These are phyloP conservation scores for Termitomyces sp. DNA, from an alignment of 768 basidiomycete species.

Conservation along the genomic window DNA sequence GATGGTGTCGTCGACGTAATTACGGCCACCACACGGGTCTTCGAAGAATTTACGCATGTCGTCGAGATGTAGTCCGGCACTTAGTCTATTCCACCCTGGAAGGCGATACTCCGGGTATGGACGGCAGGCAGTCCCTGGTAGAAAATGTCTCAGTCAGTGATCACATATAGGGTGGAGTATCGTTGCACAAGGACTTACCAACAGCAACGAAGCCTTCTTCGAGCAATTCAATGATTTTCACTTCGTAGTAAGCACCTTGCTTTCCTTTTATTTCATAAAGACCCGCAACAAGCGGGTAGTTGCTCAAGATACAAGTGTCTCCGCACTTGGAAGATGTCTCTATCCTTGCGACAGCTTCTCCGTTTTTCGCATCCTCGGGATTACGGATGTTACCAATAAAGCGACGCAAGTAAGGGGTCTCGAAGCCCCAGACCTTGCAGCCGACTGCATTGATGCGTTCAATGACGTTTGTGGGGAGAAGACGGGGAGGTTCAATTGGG, in stretches of 20 bases:
- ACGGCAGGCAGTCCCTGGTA: slow-evolving; percentile 52
- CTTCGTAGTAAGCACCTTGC: slow-evolving; percentile 58
- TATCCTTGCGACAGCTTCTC: slow-evolving; percentile 32
- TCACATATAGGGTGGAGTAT: background rate
- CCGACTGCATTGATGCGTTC: slow-evolving; percentile 45
- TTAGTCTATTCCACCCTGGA: slow-evolving; percentile 68
- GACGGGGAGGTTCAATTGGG: slow-evolving; percentile 32
- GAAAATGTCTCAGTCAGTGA: background rate
- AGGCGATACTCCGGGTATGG: slow-evolving; percentile 63
- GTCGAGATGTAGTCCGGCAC: slow-evolving; percentile 62
- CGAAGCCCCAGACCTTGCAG: slow-evolving; percentile 49
- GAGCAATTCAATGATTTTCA: slow-evolving; percentile 50
- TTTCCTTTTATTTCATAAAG: slow-evolving; percentile 52
- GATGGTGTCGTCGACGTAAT: slow-evolving; percentile 31
- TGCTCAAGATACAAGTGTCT: slow-evolving; percentile 51
- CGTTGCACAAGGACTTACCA: slow-evolving; percentile 26
- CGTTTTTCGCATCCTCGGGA: slow-evolving; percentile 25
- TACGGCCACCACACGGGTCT: slow-evolving; percentile 57
- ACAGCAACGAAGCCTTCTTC: slow-evolving; percentile 45
- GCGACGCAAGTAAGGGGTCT: slow-evolving; percentile 29
- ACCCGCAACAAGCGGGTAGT: slow-evolving; percentile 55
- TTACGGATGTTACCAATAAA: slow-evolving; percentile 41
- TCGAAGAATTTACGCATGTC: slow-evolving; percentile 73
- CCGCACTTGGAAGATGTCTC: slow-evolving; percentile 35
- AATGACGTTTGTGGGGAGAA: slow-evolving; percentile 46